Evolutionary conservation across 441 rosid genomes (phyloP), one percentile per base, ranked within the genome.

Genomic region (Populus hybrid): DNA sequence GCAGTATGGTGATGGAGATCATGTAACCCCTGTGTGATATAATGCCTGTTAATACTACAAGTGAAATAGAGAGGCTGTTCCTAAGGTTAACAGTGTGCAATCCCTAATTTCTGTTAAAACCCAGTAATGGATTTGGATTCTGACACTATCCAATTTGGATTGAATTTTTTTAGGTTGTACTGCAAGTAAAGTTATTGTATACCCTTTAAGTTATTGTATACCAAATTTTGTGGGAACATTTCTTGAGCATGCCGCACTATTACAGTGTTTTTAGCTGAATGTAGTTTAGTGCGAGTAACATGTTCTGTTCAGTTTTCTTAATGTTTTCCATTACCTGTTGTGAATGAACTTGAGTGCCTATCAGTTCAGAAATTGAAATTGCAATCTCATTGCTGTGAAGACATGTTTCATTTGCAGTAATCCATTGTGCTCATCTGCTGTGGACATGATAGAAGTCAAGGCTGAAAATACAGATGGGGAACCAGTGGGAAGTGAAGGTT

Each of bases 391-490:
- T 57, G 14, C 40, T 74, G 85, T 79, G 68, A 82, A 70, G 57
- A 69, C 64, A 64, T 78, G 69, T 70, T 72, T 32, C 23, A 32
- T 26, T 71, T 63, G 14, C 57, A 16, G 65, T 76, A 42, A 63
- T 7, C 50, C 67, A 32, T 40, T 28, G 24, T 30, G 18, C 4
- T 16, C 2, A 46, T 71, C 73, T 61, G 16, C 24, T 26, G 79
- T 84, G 84, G 82, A 71, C 74, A 57, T 53, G 32, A 80, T 67
- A 34, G 84, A 82, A 71, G 32, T 10, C 5, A 74, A 79, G 76
- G 12, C 50, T 88, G 2, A 63, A 71, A 81, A 11, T 74, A 30
- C 74, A 1, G 69, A 50, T 38, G 21, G 16, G 32, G 59, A 23
- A 38, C 46, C 73, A 2, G 24, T 8, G 0, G 82, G 40, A 61